Evolutionary conservation across 1,139 yeast genomes (phyloP), one percentile per base, ranked within the genome.

Genomic region (Zhuliangozyma parablackwelliae): DNA sequence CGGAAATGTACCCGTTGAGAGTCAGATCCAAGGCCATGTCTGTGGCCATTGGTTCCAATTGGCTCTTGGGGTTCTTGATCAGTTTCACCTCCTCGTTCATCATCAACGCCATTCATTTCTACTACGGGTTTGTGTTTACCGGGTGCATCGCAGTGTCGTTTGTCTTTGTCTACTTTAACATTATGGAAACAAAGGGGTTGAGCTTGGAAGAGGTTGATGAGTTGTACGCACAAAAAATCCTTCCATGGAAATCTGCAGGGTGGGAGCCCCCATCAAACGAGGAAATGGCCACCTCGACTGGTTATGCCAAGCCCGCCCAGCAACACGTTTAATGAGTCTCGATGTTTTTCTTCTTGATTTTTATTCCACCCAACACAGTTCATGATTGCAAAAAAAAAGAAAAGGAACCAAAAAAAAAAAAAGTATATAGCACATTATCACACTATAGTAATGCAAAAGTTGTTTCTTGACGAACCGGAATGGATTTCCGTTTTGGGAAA

Each of bases 21-120:
- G 81, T 85, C 45, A 75, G 92, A 63, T 75, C 89, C 21, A 82
- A 83, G 65, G 87, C 88, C 42, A 83, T 85, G 70, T 80, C 90
- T 26, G 66, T 86, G 36, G 82, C 90, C 33, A 71, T 78, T 33
- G 85, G 85, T 25, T 78, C 85, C 20, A 86, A 85, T 63, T 86
- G 95, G 95, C 46, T 82, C 31, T 79, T 82, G 67, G 88, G 88
- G 50, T 86, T 85, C 65, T 72, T 80, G 41, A 82, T 85, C 61
- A 80, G 88, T 1, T 75, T 80, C 60, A 75, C 78, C 54, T 81
- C 89, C 30, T 88, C 92, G 31, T 81, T 82, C 57, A 73, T 84
- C 49, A 78, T 84, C 28, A 51, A 51, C 11, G 58, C 63, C 31
- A 63, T 63, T 40, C 67, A 62, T 42, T 59, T 59, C 41, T 57